These are phyloP conservation scores for Pyrenopolyporus hunteri DNA, from an alignment of 495 filamentous ascomycete genomes.

Conservation along the genomic window DNA sequence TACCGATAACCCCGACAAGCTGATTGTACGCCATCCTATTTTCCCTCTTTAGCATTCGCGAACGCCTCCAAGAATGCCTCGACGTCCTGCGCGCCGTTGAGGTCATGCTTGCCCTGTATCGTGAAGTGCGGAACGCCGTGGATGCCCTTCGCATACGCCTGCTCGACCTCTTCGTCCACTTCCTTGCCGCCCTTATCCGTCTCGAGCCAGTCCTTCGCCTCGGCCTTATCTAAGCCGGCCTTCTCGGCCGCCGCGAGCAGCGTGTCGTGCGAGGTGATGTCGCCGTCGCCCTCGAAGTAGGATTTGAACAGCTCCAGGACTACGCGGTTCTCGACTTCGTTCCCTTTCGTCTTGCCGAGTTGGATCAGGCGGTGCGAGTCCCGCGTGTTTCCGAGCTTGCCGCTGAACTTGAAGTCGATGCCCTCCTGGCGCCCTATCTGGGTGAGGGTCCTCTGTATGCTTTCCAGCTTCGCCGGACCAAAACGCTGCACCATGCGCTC, in stretches of 20 bases:
- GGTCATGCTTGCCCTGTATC: conserved; percentile 64
- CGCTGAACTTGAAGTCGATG: conserved; percentile 72
- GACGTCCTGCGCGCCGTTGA: conserved; percentile 68
- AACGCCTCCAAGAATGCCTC: conserved; percentile 60
- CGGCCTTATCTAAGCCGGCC: conserved; percentile 65
- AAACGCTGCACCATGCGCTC: conserved; percentile 39
- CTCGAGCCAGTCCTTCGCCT: conserved; percentile 67
- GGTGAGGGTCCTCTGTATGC: conserved; percentile 61
- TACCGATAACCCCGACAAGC: neutral
- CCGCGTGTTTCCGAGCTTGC: conserved; percentile 73
- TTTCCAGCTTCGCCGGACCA: conserved; percentile 58
- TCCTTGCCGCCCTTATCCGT: conserved; percentile 65
- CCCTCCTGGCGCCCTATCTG: conserved; percentile 63
- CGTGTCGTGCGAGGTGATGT: conserved; percentile 71
- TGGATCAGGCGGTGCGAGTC: conserved; percentile 77
- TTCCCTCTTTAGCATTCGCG: conserved; percentile 50
- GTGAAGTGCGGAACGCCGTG: conserved; percentile 76
- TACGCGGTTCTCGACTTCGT: conserved; percentile 65
- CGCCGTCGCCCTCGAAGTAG: conserved; percentile 78
- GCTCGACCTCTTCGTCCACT: conserved; percentile 71
- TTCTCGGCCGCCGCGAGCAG: conserved; percentile 64
- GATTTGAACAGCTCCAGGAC: conserved; percentile 70
- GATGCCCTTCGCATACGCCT: conserved; percentile 57
- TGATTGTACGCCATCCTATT: neutral
- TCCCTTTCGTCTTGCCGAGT: conserved; percentile 63